Base-by-base conservation (phyloP, 805 yeast genomes). In the Kluyveromyces dobzhanskii region DNA sequence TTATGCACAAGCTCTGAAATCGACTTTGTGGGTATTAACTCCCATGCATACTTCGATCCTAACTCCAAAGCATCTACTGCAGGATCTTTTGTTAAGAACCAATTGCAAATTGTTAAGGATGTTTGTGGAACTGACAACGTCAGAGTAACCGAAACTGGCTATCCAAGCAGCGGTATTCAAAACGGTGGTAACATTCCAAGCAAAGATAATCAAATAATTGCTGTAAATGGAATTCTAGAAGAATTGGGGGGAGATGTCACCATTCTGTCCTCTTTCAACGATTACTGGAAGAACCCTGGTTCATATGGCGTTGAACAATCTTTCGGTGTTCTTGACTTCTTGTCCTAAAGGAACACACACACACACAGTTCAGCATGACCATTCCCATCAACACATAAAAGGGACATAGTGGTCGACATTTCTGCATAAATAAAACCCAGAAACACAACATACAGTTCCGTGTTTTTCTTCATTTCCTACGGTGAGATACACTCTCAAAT, bases 221-320 rank as follows among this genome's bases (percentile, higher is more conserved):
- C 95, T 12, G 70, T 88, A 42, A 61, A 69, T 43, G 61, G 75
- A 13, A 79, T 88, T 38, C 62, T 87, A 39, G 66, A 73, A 17
- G 71, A 65, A 19, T 62, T 79, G 35, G 75, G 78, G 30, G 66
- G 74, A 26, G 76, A 79, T 34, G 75, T 76, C 36, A 80, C 88
- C 3, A 72, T 88, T 42, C 69, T 88, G 53, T 76, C 94, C 16
- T 78, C 87, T n/a, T 86, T 64, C 62, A 67, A 88, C 53, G 97
- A 88, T 60, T 69, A 63, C 61, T 88, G 97, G 97, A 88, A 88
- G 58, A 52, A 55, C 9, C 87, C 96, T 17, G 96, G 97, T 42
- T 68, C 71, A 2, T 81, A 85, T 58, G 83, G 80, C 45, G 78
- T 88, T 54, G 97, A 88, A 64, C 95, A 85, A 64, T 77, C 76